Evolutionary conservation across 495 filamentous ascomycete genomes (phyloP).

Genomic region (Aspergillus indologenus): DNA sequence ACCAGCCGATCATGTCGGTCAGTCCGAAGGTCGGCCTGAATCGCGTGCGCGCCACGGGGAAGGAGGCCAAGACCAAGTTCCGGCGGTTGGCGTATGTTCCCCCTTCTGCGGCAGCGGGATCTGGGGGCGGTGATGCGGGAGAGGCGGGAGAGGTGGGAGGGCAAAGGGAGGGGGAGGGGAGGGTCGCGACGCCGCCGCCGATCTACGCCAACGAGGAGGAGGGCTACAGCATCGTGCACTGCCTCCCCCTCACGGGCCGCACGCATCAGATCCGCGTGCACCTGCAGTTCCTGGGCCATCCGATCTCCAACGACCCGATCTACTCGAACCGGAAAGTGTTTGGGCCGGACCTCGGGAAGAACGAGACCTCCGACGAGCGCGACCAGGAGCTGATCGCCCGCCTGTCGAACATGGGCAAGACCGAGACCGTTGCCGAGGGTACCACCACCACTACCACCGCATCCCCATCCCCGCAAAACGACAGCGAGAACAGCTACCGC

Average conservation of each 20-base stretch:
- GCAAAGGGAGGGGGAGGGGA: slow-evolving; percentile 18
- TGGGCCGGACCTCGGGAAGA: slow-evolving; percentile 70
- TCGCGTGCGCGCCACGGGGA: slow-evolving; percentile 86
- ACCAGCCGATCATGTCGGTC: slow-evolving; percentile 89
- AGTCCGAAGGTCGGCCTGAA: slow-evolving; percentile 95
- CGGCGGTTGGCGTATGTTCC: slow-evolving; percentile 85
- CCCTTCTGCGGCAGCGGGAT: slow-evolving; percentile 31
- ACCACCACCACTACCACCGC: slow-evolving; percentile 52
- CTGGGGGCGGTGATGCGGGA: too few relatives aligned
- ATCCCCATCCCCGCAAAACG: too few relatives aligned
- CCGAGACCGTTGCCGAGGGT: slow-evolving; percentile 80
- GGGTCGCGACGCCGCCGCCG: slow-evolving; percentile 33
- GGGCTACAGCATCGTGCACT: slow-evolving; percentile 93
- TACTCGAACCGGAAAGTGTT: slow-evolving; percentile 93
- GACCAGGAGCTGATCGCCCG: slow-evolving; percentile 88
- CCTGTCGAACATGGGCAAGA: slow-evolving; percentile 87
- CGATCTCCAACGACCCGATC: slow-evolving; percentile 95
- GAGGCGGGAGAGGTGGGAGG: slow-evolving; percentile 20
- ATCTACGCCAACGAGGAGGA: slow-evolving; percentile 36
- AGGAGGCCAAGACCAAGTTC: slow-evolving; percentile 85
- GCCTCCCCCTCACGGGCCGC: slow-evolving; percentile 85
- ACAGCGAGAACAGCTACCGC: slow-evolving; percentile 53
- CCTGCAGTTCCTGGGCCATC: slow-evolving; percentile 89
- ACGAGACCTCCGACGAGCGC: slow-evolving; percentile 62
- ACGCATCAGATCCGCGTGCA: slow-evolving; percentile 96